A percentile compares a stretch with the other conserved stretches of the same genome.
Conservation (phyloP, 306 rosid genomes). For the Fragaria nilgerrensis region DNA sequence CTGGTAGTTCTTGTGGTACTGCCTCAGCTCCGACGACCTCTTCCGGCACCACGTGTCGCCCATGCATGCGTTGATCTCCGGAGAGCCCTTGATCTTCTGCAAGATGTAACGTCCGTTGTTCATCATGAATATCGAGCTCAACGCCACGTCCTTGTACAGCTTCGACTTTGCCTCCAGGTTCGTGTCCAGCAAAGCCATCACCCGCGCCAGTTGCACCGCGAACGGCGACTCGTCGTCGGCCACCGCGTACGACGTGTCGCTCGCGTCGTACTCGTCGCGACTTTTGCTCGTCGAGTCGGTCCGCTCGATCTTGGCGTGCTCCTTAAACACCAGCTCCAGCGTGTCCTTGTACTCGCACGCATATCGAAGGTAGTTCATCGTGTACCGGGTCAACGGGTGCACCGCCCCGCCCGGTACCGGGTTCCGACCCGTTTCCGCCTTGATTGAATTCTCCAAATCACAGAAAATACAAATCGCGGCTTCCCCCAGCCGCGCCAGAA, state of each 20-base stretch:
- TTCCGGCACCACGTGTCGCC: constrained; percentile 71
- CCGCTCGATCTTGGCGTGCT: constrained; percentile 44
- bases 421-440: constrained; percentile 49
- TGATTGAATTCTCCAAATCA: constrained; percentile 61
- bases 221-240: constrained; percentile 34
- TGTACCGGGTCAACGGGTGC: constrained; percentile 80
- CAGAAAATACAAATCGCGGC: constrained; percentile 50
- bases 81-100: constrained; percentile 68
- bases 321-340: constrained; percentile 55
- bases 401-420: constrained; percentile 72
- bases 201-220: constrained; percentile 33
- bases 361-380: constrained; percentile 69
- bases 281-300: constrained; percentile 41
- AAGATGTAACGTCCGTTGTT: constrained; percentile 76
- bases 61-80: constrained; percentile 48
- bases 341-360: constrained; percentile 71
- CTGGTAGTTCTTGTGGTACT: constrained; percentile 66
- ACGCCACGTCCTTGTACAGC: constrained; percentile 47
- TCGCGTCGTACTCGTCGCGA: constrained; percentile 7
- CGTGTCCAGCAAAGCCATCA: constrained; percentile 55
- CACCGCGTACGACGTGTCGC: neutral
- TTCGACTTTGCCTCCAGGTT: constrained; percentile 55
- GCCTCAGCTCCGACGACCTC: constrained; percentile 46
- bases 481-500: constrained; percentile 40
- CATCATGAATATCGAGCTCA: constrained; percentile 68